phyloP scores from a whole-genome alignment of 805 yeast species.

The Myxozyma kluyveri region DNA sequence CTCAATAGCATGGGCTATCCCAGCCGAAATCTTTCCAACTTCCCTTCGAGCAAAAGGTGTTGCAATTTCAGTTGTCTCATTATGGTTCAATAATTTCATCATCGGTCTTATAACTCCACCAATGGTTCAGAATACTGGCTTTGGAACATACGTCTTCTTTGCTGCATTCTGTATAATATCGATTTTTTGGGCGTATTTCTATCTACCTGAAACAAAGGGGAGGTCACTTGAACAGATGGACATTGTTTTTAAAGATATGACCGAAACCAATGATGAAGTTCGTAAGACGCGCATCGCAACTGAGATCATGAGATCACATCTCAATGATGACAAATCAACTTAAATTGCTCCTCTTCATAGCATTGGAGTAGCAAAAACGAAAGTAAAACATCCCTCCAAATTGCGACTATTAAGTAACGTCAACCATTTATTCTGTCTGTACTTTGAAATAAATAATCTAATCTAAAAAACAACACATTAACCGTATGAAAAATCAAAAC shows the following conservation, averaged over 20 bases:
- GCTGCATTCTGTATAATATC: slow-evolving; percentile 33
- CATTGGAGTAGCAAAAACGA: not conserved
- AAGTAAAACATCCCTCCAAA: no score
- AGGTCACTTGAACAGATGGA: slow-evolving; percentile 27
- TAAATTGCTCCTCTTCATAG: not conserved
- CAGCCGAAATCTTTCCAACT: slow-evolving; percentile 62
- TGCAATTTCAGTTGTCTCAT: slow-evolving; percentile 59
- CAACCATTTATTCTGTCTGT: no score
- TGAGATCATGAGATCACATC: no score
- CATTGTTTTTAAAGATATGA: slow-evolving; percentile 13
- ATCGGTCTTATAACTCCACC: slow-evolving; percentile 49
- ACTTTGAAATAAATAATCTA: no score
- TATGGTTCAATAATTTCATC: slow-evolving; percentile 52
- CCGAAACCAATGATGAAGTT: no score
- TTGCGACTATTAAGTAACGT: no score
- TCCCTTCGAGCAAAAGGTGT: slow-evolving; percentile 68
- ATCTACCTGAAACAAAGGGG: slow-evolving; percentile 23
- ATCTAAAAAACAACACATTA: no score
- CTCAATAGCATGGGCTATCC: slow-evolving; percentile 51
- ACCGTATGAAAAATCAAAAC: not conserved
- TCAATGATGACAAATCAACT: not conserved
- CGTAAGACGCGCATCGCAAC: no score
- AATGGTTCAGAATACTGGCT: slow-evolving; percentile 39
- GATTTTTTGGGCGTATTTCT: slow-evolving; percentile 20
- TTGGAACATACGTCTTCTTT: slow-evolving; percentile 38